Percentiles rank a stretch among this genome's conserved stretches.
These are phyloP conservation scores for Leishmania arabica DNA, from an alignment of 208 protist species.

Conservation along the genomic window DNA sequence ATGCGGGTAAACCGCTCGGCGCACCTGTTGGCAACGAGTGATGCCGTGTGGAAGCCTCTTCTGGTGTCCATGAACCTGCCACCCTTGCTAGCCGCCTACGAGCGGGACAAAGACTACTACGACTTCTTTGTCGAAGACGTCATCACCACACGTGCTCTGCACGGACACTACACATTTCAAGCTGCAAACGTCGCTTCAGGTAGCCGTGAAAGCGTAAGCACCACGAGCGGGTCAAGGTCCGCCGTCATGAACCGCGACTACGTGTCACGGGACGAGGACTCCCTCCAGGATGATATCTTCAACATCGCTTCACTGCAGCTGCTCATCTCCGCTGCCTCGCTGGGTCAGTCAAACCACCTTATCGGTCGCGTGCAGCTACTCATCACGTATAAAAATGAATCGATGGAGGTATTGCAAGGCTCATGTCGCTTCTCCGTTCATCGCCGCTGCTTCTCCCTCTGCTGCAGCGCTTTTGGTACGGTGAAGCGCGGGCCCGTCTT, in stretches of 20 bases:
- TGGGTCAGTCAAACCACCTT: constrained; percentile 64
- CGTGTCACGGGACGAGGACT: constrained; percentile 17
- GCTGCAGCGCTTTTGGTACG: constrained; percentile 50
- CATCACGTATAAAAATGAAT: constrained; percentile 63
- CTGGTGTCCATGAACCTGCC: constrained; percentile 47
- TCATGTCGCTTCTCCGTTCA: constrained; percentile 62
- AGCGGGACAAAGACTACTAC: constrained; percentile 39
- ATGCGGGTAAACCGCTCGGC: constrained; percentile 43
- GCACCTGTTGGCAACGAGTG: constrained; percentile 38
- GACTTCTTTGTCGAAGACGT: constrained; percentile 70
- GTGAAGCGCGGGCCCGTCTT: constrained; percentile 57
- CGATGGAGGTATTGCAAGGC: constrained; percentile 67
- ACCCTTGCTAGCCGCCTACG: constrained; percentile 40
- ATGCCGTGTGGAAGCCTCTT: constrained; percentile 56
- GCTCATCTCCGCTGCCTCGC: constrained; percentile 47
- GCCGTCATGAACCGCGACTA: neutral
- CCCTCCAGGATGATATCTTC: constrained; percentile 30
- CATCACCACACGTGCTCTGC: constrained; percentile 64
- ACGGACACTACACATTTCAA: constrained; percentile 72
- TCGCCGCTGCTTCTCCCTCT: constrained; percentile 62
- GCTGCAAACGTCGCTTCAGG: constrained; percentile 14
- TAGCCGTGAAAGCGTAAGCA: constrained; percentile 18
- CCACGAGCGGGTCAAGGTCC: constrained; percentile 11
- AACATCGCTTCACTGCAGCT: constrained; percentile 46
- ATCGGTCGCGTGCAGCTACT: constrained; percentile 71